Percentiles rank a stretch among this genome's conserved stretches.
Evolutionary conservation across 495 filamentous ascomycete species (phyloP).

Genomic region (Tuber magnatum): DNA sequence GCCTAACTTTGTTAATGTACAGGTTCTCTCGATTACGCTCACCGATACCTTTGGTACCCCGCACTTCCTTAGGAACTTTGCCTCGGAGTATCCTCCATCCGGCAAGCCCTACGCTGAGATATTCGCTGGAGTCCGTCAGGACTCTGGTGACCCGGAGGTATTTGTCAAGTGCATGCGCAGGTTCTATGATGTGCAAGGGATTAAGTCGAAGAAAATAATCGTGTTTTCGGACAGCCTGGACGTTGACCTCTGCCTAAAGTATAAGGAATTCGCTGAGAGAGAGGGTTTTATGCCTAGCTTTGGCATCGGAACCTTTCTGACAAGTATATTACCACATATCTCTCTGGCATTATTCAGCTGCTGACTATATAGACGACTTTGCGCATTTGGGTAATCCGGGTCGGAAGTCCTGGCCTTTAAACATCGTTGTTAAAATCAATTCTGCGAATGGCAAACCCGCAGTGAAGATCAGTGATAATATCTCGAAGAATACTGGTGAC

Average conservation of each 20-base stretch:
- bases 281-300: constrained; percentile 77
- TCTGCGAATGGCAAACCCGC: constrained; percentile 74
- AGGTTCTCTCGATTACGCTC: constrained; percentile 73
- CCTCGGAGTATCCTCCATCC: constrained; percentile 48
- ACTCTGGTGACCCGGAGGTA: constrained; percentile 79
- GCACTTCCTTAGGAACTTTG: constrained; percentile 77
- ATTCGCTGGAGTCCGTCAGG: constrained; percentile 84
- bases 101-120: constrained; percentile 66
- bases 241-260: constrained; percentile 82
- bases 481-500: constrained; percentile 93
- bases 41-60: constrained; percentile 98
- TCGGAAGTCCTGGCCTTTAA: constrained; percentile 83
- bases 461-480: constrained; percentile 94
- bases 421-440: constrained; percentile 94
- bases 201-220: constrained; percentile 77
- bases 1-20: constrained; percentile 40
- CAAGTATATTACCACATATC: constrained; percentile 50
- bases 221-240: constrained; percentile 97
- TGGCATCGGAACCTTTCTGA: constrained; percentile 91
- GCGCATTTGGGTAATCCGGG: constrained; percentile 52
- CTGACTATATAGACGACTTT: constrained; percentile 62
- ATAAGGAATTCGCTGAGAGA: constrained; percentile 71
- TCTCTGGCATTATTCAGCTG: background rate
- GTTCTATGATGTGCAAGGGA: constrained; percentile 73
- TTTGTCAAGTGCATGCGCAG: constrained; percentile 77